Percentiles rank a stretch among this genome's conserved stretches.
phyloP scores from a whole-genome alignment of 2,329 filamentous ascomycete genomes.

The Pseudogymnoascus sp. region DNA sequence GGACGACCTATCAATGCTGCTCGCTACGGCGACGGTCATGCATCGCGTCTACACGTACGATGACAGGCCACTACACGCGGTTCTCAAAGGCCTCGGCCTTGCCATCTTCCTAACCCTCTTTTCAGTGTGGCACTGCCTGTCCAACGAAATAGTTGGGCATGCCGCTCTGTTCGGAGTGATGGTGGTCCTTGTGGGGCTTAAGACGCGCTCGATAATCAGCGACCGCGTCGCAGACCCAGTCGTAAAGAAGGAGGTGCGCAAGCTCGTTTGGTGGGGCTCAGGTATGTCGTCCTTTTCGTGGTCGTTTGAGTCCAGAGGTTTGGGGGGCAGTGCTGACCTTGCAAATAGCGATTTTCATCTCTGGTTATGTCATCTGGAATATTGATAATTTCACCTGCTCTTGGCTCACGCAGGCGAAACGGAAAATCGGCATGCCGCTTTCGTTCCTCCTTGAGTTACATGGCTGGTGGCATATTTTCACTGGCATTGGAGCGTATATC shows the following conservation, averaged over 20 bases:
- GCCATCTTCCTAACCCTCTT: constrained; percentile 32
- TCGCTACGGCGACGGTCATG: constrained; percentile 43
- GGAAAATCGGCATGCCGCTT: constrained; percentile 42
- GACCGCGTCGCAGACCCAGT: constrained; percentile 17
- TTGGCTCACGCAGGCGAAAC: constrained; percentile 37
- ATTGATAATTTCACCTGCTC: constrained; percentile 46
- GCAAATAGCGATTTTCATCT: constrained; percentile 27
- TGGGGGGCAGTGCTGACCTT: not conserved
- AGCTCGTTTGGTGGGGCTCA: constrained; percentile 20
- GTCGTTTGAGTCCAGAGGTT: not conserved
- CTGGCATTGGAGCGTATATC: constrained; percentile 41
- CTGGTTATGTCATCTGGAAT: constrained; percentile 47
- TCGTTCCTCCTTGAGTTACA: constrained; percentile 49
- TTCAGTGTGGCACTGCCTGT: constrained; percentile 31
- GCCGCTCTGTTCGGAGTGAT: constrained; percentile 22
- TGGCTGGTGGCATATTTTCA: constrained; percentile 57
- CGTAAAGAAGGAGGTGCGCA: constrained; percentile 20
- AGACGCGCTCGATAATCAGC: constrained; percentile 23
- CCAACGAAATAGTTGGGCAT: constrained; percentile 22
- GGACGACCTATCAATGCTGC: constrained; percentile 52
- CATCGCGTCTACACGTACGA: constrained; percentile 40
- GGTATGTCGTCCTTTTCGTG: constrained; percentile 14
- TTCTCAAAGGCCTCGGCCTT: constrained; percentile 34
- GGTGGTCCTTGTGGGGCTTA: constrained; percentile 18
- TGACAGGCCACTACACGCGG: constrained; percentile 31